A percentile compares a stretch with the other conserved stretches of the same genome.
Evolutionary conservation across 306 rosid genomes (phyloP).

Genomic region (Ceratonia siliqua): DNA sequence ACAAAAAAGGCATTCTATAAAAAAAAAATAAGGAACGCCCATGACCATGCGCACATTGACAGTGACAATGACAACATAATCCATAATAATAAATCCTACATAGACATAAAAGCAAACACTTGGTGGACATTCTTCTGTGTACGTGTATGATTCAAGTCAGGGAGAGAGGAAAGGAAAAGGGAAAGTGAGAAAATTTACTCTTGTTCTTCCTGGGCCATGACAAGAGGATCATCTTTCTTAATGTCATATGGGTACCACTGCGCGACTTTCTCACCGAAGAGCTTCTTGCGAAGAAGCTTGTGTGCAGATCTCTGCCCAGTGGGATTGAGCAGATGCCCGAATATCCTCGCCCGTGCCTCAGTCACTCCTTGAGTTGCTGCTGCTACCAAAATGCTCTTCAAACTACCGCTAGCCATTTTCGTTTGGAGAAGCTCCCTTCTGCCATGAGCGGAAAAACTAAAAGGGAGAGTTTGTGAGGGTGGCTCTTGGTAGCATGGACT

Average conservation of each 20-base stretch:
- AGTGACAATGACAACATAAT: not conserved
- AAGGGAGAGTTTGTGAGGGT: no score
- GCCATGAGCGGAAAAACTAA: no score
- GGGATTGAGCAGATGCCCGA: slow-evolving; percentile 78
- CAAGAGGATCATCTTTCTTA: slow-evolving; percentile 69
- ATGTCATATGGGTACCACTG: slow-evolving; percentile 89
- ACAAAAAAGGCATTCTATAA: not conserved
- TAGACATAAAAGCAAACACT: slow-evolving; percentile 8
- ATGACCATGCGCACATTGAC: not conserved
- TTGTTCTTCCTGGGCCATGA: slow-evolving; percentile 75
- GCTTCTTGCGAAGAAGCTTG: slow-evolving; percentile 79
- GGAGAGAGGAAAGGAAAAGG: not conserved
- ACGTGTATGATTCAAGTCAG: not conserved
- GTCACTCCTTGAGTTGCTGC: slow-evolving; percentile 58
- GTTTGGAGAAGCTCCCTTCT: not conserved
- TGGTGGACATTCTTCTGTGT: not conserved
- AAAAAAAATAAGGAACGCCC: not conserved
- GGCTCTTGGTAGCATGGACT: no score
- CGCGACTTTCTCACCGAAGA: slow-evolving; percentile 79
- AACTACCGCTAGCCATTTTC: slow-evolving; percentile 61
- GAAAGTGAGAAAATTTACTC: slow-evolving; percentile 49
- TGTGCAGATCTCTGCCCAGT: slow-evolving; percentile 67
- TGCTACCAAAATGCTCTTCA: slow-evolving; percentile 55
- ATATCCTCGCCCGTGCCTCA: slow-evolving; percentile 78
- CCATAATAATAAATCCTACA: not conserved